phyloP scores from a whole-genome alignment of 225 moss, liverwort and hornwort species.

The Bryoerythrophyllum caledonicum region DNA sequence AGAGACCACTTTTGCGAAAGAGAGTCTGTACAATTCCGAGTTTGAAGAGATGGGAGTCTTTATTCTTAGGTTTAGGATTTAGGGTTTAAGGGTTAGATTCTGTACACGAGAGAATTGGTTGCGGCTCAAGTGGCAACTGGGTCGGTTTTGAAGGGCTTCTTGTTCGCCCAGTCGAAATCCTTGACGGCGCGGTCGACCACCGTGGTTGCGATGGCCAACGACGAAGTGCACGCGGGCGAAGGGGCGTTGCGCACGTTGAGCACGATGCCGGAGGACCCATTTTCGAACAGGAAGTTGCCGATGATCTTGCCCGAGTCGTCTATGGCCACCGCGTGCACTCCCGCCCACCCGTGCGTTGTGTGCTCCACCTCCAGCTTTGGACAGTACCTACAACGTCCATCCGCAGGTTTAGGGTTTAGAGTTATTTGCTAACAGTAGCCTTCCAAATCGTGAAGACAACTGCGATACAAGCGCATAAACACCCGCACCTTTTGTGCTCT shows the following conservation, averaged over 20 bases:
- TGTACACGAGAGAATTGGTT: background rate
- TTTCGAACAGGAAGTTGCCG: conserved; percentile 77
- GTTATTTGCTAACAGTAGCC: too few relatives aligned
- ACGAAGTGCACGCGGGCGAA: conserved; percentile 79
- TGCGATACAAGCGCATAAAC: too few relatives aligned
- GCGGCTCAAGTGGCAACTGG: conserved; percentile 32
- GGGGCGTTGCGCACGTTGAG: conserved; percentile 87
- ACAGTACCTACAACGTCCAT: conserved; percentile 47
- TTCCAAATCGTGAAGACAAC: too few relatives aligned
- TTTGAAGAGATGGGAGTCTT: too few relatives aligned
- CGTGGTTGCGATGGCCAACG: conserved; percentile 67
- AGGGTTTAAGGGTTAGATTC: background rate
- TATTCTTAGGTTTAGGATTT: too few relatives aligned
- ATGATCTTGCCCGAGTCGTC: conserved; percentile 65
- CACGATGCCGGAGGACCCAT: conserved; percentile 58
- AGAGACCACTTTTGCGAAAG: too few relatives aligned
- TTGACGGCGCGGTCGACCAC: conserved; percentile 69
- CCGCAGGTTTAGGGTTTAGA: too few relatives aligned
- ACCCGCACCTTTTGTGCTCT: too few relatives aligned
- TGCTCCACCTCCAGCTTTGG: conserved; percentile 64
- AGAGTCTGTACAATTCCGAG: background rate
- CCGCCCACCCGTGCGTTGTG: conserved; percentile 73
- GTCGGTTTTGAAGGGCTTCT: conserved; percentile 43
- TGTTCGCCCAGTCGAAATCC: conserved; percentile 70
- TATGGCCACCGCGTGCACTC: conserved; percentile 77